A percentile compares a stretch with the other conserved stretches of the same genome.
phyloP scores from a whole-genome alignment of 306 rosid species.

The Prunus mira region DNA sequence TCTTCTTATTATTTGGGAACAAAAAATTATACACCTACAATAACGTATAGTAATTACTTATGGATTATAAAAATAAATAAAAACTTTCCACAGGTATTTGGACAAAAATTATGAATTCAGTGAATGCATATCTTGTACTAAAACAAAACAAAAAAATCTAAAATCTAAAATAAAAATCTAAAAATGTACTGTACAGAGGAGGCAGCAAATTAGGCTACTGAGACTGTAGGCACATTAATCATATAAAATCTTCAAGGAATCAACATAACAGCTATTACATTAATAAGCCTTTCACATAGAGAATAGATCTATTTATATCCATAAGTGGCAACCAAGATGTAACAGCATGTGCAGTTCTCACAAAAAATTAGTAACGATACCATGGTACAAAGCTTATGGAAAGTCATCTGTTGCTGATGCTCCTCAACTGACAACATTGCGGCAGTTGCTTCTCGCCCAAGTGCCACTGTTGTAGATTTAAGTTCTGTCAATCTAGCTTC shows the following conservation, averaged over 20 bases:
- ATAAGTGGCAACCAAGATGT: background rate
- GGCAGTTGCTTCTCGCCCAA: conserved; percentile 83
- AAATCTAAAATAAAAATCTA: too few species aligned
- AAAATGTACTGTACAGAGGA: background rate
- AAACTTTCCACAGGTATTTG: background rate
- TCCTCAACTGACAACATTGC: conserved; percentile 93
- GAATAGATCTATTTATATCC: background rate
- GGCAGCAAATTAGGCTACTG: background rate
- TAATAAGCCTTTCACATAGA: background rate
- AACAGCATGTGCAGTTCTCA: background rate
- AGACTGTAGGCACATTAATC: background rate
- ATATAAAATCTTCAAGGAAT: background rate
- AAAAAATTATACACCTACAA: background rate
- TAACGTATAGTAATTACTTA: background rate
- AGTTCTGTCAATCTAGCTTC: conserved; percentile 77
- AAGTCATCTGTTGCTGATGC: conserved; percentile 78
- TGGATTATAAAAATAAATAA: background rate
- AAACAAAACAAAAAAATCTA: background rate
- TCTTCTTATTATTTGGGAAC: background rate
- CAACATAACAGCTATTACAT: background rate
- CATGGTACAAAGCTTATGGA: conserved; percentile 67
- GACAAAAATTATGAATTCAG: background rate
- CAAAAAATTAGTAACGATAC: conserved; percentile 33
- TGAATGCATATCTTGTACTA: background rate
- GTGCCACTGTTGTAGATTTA: conserved; percentile 74